Evolutionary conservation across 2,329 filamentous ascomycete species (phyloP), one percentile per base, ranked within the genome.

Genomic region (Monilinia fructigena): DNA sequence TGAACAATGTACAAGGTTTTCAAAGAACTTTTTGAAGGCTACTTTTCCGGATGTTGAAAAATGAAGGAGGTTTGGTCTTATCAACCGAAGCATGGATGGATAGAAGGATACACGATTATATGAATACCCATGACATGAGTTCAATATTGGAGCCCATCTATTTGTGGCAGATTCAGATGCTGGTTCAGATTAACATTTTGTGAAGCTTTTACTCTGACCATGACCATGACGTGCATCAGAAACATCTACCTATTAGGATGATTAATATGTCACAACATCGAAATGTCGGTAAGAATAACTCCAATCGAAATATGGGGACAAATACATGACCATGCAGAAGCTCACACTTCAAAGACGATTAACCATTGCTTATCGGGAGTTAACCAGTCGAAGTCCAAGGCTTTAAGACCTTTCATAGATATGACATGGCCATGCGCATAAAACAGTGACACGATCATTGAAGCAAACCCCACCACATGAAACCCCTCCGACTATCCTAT

Each of bases 1-100:
- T 78, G 87, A 94, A 79, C 93, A 97, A 82, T 89, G 89, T 69
- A 80, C 83, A 68, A 82, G 89, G 69, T 97, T 96, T 76, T 89
- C 90, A 2, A 84, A 82, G 75, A 92, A 90, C 66, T 76, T 76
- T 61, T 66, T 76, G 68, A 71, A 72, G 63, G 65, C 72, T 35
- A 70, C 63, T 1, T 74, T 75, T 65, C 72, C 74, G 11, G 69
- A 74, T 69, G 70, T 71, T 28, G 65, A 72, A 66, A 66, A 65
- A 26, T 73, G 68, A 71, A 40, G 45, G 28, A 14, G 42, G n/a
- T 14, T 45, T 8, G 61, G 20, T 54, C 6, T 55, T 31, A 18
- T 48, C 26, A 48, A 31, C 14, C 12, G 18, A 40, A n/a, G n/a
- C 26, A 52, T 52, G 23, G 45, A 50, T 26, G 20, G 45, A 38